Evolutionary conservation across 345 rosid genomes (phyloP).

Genomic region (Barbarea vulgaris): DNA sequence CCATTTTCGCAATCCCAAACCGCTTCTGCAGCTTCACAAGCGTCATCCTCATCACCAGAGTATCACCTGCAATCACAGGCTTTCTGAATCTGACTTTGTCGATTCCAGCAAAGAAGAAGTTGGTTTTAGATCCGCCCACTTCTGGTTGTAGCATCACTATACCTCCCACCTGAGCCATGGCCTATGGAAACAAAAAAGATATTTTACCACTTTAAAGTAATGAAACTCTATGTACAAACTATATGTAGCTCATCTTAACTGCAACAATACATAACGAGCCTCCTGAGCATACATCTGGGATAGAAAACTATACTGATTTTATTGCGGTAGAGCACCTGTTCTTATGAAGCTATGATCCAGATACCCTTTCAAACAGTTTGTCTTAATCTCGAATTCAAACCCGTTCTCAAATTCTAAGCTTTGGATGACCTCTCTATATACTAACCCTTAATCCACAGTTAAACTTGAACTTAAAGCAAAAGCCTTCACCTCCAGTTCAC

Average conservation of each 20-base stretch:
- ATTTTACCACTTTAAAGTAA: neutral
- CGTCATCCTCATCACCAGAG: slow-evolving; percentile 96
- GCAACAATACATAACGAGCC: neutral
- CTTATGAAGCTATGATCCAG: neutral
- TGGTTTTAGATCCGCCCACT: slow-evolving; percentile 75
- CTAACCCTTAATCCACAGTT: neutral
- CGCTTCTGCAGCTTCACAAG: slow-evolving; percentile 81
- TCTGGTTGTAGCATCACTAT: slow-evolving; percentile 92
- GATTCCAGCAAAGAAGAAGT: slow-evolving; percentile 90
- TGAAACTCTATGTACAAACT: slow-evolving; percentile 1
- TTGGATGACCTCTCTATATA: neutral
- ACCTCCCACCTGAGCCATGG: slow-evolving; percentile 98
- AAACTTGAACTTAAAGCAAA: neutral
- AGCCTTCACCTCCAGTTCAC: neutral
- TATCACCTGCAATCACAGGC: slow-evolving; percentile 97
- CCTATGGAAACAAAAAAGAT: slow-evolving; percentile 49
- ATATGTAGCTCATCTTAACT: neutral
- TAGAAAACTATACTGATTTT: neutral
- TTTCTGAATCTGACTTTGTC: slow-evolving; percentile 94
- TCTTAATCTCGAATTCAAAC: neutral
- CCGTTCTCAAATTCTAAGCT: neutral
- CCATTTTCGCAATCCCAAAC: slow-evolving; percentile 96
- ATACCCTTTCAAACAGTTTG: neutral
- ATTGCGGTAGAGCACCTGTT: neutral
- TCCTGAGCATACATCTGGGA: neutral